Evolutionary conservation across 1,284 basidiomycete genomes (phyloP).

Genomic region (Agroathelia rolfsii): DNA sequence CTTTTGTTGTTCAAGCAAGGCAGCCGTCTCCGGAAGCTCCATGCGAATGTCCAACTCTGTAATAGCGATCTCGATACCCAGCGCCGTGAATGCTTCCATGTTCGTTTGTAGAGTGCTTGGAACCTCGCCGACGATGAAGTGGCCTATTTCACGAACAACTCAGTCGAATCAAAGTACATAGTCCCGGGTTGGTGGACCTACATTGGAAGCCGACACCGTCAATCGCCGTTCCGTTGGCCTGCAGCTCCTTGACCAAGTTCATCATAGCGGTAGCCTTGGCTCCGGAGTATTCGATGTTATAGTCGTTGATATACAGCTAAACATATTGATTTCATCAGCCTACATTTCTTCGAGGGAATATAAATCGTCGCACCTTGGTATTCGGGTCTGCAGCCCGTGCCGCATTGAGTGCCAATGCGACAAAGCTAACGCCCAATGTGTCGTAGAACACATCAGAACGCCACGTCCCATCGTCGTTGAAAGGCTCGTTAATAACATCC

Average conservation of each 20-base stretch:
- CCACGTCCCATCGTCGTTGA: slow-evolving; percentile 32
- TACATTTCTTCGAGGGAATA: neutral
- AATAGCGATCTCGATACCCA: slow-evolving; percentile 13
- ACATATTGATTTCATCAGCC: neutral
- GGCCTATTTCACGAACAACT: slow-evolving; percentile 7
- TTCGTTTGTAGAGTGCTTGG: slow-evolving; percentile 4
- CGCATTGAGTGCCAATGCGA: slow-evolving; percentile 20
- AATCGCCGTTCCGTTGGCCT: slow-evolving; percentile 21
- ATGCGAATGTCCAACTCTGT: slow-evolving; percentile 13
- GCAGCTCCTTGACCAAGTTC: slow-evolving; percentile 21
- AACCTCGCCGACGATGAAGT: slow-evolving; percentile 3
- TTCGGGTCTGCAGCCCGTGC: slow-evolving; percentile 13
- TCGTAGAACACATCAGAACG: slow-evolving; percentile 27
- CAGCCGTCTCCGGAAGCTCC: too few relatives aligned
- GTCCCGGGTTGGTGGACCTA: slow-evolving; percentile 8
- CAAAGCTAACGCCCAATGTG: slow-evolving; percentile 25
- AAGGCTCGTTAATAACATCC: slow-evolving; percentile 19
- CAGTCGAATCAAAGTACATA: neutral
- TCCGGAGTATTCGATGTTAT: slow-evolving; percentile 19
- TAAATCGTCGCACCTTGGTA: slow-evolving; percentile 24
- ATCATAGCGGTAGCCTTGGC: slow-evolving; percentile 23
- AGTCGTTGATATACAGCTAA: slow-evolving; percentile 24
- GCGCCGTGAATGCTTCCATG: slow-evolving; percentile 8
- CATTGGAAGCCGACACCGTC: slow-evolving; percentile 27
- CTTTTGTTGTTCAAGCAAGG: too few relatives aligned